Evolutionary conservation across 2,329 filamentous ascomycete species (phyloP), one percentile per base, ranked within the genome.

Genomic region (Trichoderma koningiopsis): DNA sequence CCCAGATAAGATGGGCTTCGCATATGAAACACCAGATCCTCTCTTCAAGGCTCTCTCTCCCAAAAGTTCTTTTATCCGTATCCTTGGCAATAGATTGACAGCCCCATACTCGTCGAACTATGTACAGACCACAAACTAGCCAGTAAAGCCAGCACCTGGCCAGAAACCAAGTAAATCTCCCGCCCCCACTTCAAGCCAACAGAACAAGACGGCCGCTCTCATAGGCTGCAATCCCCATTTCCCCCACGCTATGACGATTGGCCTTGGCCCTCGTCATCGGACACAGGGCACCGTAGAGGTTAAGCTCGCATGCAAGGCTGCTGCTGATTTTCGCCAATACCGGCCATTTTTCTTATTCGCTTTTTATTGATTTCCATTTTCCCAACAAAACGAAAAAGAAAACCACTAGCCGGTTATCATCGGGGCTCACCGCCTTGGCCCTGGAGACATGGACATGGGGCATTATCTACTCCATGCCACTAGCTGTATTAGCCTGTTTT

Each of bases 211-310:
- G 40, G 6, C 40, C 33, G 22, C 4, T 64, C 40, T 52, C 55
- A 58, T 59, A 58, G 63, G 63, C 37, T 35, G 13, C 27, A 5
- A 11, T 29, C 16, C 16, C 40, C 11, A 27, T 6, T 29, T 52
- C 16, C 49, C 4, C 19, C 22, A 13, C 33, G 16, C 61, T 14
- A 57, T 43, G 52, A 58, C 14, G 62, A 47, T 47, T 19, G 22
- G 29, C 29, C 55, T 67, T 67, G 64, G 64, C 64, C 40, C 43
- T 58, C 64, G 64, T 67, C 64, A 67, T 67, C 64, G 55, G 49
- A 24, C 37, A 35, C n/a, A 59, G 10, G 58, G 55, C 53, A 43
- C 33, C 37, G 43, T 57, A 49, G 53, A 14, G 43, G 52, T 49
- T 66, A 56, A 22, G 22, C 7, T 29, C 47, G 40, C 33, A 33